Evolutionary conservation across 129 eudicot species (phyloP).

Genomic region (Centrapalus pauciflorus): DNA sequence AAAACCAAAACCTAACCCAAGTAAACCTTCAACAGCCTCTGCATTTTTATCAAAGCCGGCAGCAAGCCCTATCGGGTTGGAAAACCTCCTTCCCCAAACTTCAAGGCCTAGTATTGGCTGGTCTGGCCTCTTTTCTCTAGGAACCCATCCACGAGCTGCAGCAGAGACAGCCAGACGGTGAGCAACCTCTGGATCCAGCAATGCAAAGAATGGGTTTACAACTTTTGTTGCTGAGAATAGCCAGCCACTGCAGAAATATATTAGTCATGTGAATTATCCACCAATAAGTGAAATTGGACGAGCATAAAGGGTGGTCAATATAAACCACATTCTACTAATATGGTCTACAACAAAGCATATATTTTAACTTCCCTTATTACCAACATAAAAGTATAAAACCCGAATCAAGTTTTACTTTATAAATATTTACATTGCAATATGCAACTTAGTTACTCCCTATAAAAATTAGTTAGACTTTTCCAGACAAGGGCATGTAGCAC

Average conservation of each 20-base stretch:
- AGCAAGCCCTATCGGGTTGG: slow-evolving; percentile 90
- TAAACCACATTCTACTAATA: not conserved
- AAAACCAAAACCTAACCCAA: slow-evolving; percentile 94
- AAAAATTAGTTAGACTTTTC: not conserved
- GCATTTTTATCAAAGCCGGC: slow-evolving; percentile 99
- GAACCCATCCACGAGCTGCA: slow-evolving; percentile 99
- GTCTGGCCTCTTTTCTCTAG: slow-evolving; percentile 84
- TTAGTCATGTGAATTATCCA: slow-evolving; percentile 7
- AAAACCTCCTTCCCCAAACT: slow-evolving; percentile 97
- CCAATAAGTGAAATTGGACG: not conserved
- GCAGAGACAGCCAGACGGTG: slow-evolving; percentile 85
- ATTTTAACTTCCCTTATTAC: not conserved
- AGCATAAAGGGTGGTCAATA: not conserved
- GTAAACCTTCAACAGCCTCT: slow-evolving; percentile 95
- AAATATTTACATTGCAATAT: not conserved
- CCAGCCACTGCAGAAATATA: slow-evolving; percentile 80
- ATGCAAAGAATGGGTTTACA: slow-evolving; percentile 88
- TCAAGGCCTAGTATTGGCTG: slow-evolving; percentile 67
- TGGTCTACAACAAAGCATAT: not conserved
- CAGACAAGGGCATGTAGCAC: not conserved
- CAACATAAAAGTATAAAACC: not conserved
- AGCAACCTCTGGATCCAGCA: slow-evolving; percentile 92
- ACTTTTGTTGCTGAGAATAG: slow-evolving; percentile 90
- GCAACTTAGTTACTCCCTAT: not conserved
- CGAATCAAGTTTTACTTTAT: not conserved